Evolutionary conservation across 2,329 filamentous ascomycete genomes (phyloP), one percentile per base, ranked within the genome.

Genomic region (Boeremia exigua): DNA sequence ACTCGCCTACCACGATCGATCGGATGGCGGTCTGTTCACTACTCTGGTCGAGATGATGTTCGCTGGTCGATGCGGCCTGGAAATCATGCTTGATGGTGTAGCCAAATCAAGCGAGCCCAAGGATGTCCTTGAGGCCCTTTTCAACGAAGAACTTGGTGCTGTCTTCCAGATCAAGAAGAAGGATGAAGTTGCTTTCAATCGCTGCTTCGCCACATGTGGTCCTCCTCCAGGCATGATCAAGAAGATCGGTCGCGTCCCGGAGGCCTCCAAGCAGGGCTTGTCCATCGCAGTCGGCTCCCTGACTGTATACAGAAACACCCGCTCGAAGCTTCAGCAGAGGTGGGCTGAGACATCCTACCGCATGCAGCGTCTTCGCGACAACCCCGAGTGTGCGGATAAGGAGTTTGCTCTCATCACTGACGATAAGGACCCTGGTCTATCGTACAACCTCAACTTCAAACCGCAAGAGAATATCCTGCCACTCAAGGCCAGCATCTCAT

Each of bases 31-130:
- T 69, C 81, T 98, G 9, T 86, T 98, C 72, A 95, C 94, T 1
- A 93, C 94, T 6, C 79, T 98, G 30, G 91, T 88, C 2, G 95
- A 99, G 78, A 98, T 98, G 95, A 96, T 96, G 86, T 98, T 98
- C 74, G 94, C 95, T 29, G 95, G 95, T 27, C 89, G 93, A 52
- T 96, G 91, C 69, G 95, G 94, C 58, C 84, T 92, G 28, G 90
- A 96, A 65, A 82, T 98, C 56, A 89, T 91, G 82, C 81, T 97
- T 54, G 93, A 97, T 71, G 85, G 84, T 50, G 81, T 92, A 34
- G 78, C 81, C 60, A 78, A 84, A 27, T 86, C 85, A 56, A 86
- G 85, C 23, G 82, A 87, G 38, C 83, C 83, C 9, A 79, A 85
- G 40, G 82, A 87, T 68, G 77, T 96, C 15, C 79, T 96, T 7